Percentiles rank a stretch among this genome's conserved stretches.
These are phyloP conservation scores for Bonia amplexicaulis DNA, from an alignment of 176 grass and related monocot genomes.

Conservation along the genomic window DNA sequence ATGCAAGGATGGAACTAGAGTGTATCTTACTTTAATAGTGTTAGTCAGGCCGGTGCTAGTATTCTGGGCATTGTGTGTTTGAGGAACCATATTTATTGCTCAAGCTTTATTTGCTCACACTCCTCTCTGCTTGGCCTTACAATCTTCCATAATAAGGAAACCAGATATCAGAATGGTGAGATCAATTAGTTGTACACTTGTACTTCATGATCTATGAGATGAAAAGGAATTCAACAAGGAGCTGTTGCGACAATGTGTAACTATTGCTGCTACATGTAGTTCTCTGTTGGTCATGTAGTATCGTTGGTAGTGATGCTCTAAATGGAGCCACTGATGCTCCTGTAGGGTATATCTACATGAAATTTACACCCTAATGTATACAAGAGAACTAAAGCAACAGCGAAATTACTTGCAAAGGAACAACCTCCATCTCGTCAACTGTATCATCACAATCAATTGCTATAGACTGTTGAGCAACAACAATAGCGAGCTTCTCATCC, in stretches of 20 bases:
- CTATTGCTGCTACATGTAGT: not conserved
- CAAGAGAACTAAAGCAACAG: not conserved
- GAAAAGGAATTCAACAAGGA: not conserved
- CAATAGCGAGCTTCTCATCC: not conserved
- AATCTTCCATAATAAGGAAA: not conserved
- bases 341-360: not conserved
- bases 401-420: slow-evolving; percentile 14
- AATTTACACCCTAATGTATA: not conserved
- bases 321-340: not conserved
- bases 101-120: slow-evolving; percentile 5
- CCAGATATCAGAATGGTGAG: not conserved
- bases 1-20: not conserved
- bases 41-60: not conserved
- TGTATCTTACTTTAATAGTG: slow-evolving; percentile 16
- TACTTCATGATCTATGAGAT: not conserved
- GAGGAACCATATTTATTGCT: too few relatives aligned
- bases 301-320: not conserved
- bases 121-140: not conserved
- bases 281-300: not conserved
- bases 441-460: slow-evolving; percentile 2
- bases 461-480: not conserved
- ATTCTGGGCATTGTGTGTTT: not conserved
- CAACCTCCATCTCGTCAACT: not conserved
- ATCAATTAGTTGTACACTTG: not conserved
- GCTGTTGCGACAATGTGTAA: not conserved